phyloP scores from a whole-genome alignment of 1,284 basidiomycete species.

The Cryptococcus sp. region DNA sequence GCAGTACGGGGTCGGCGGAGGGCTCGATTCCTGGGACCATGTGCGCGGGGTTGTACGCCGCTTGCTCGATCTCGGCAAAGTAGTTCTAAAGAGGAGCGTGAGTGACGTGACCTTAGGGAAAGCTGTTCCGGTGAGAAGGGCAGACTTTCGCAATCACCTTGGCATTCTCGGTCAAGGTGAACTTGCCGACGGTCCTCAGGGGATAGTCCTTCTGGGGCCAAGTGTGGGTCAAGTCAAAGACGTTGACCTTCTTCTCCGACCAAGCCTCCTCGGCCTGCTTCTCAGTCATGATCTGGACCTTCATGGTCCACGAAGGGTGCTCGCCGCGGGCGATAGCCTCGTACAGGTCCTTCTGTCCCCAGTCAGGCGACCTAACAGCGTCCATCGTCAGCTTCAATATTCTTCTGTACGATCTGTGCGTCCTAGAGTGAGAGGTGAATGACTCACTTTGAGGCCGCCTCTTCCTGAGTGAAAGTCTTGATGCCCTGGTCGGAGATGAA shows the following conservation, averaged over 20 bases:
- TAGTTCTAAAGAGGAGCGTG: conserved; percentile 31
- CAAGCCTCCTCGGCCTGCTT: conserved; percentile 87
- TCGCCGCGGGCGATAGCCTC: conserved; percentile 70
- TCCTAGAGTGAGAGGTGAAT: neutral
- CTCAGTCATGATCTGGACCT: conserved; percentile 78
- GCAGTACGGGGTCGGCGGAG: conserved; percentile 84
- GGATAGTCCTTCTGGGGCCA: conserved; percentile 85
- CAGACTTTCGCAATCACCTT: conserved; percentile 45
- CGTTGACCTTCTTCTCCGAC: conserved; percentile 48
- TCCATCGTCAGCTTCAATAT: neutral
- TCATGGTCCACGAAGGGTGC: conserved; percentile 41
- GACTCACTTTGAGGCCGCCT: conserved; percentile 42
- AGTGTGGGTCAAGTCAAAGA: conserved; percentile 84
- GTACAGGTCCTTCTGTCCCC: conserved; percentile 74
- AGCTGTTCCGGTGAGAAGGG: no score
- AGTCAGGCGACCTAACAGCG: conserved; percentile 69
- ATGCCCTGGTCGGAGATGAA: conserved; percentile 72
- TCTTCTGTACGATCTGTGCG: neutral
- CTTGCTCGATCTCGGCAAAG: conserved; percentile 75
- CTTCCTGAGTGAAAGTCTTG: conserved; percentile 59
- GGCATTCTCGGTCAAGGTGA: conserved; percentile 82
- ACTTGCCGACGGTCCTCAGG: conserved; percentile 78
- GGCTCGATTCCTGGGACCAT: conserved; percentile 83
- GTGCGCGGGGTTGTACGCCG: conserved; percentile 68
- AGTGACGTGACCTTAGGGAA: neutral